A percentile compares a stretch with the other conserved stretches of the same genome.
These are phyloP conservation scores for Bipolaris oryzae DNA, from an alignment of 2,329 filamentous ascomycete genomes.

Conservation along the genomic window DNA sequence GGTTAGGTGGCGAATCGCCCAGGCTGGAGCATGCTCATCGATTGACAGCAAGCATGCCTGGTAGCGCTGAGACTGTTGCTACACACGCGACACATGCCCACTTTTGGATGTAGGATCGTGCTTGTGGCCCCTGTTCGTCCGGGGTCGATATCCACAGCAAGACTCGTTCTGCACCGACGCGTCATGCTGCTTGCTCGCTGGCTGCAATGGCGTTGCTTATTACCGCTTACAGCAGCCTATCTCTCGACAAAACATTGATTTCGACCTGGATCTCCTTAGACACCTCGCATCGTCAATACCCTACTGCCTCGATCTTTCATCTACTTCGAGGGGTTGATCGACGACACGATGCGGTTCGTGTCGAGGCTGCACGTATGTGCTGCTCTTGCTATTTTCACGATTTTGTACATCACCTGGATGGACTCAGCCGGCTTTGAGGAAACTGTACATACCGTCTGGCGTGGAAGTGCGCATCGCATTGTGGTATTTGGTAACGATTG, in stretches of 20 bases:
- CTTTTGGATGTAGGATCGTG: constrained; percentile 17
- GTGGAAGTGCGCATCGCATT: constrained; percentile 36
- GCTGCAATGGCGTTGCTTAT: constrained; percentile 22
- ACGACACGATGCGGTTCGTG: constrained; percentile 38
- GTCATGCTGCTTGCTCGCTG: constrained; percentile 32
- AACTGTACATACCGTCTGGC: constrained; percentile 39
- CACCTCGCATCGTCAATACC: constrained; percentile 1
- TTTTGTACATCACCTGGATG: constrained; percentile 43
- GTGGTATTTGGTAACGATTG: constrained; percentile 50
- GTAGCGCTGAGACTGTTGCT: constrained; percentile 2
- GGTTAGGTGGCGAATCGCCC: not conserved
- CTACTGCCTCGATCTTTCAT: not conserved
- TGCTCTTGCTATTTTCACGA: constrained; percentile 29
- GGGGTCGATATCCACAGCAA: constrained; percentile 3
- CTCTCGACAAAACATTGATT: constrained; percentile 27
- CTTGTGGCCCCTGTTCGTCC: constrained; percentile 7
- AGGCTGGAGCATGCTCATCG: not conserved
- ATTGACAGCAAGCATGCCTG: not conserved
- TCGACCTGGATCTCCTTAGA: constrained; percentile 9
- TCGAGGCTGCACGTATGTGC: constrained; percentile 39
- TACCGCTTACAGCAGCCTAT: constrained; percentile 3
- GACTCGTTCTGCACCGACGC: constrained; percentile 15
- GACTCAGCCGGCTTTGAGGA: constrained; percentile 35
- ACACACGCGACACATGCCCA: constrained; percentile 25
- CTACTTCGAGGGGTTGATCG: not conserved